phyloP scores from a whole-genome alignment of 306 rosid species.

The Canavalia gladiata region DNA sequence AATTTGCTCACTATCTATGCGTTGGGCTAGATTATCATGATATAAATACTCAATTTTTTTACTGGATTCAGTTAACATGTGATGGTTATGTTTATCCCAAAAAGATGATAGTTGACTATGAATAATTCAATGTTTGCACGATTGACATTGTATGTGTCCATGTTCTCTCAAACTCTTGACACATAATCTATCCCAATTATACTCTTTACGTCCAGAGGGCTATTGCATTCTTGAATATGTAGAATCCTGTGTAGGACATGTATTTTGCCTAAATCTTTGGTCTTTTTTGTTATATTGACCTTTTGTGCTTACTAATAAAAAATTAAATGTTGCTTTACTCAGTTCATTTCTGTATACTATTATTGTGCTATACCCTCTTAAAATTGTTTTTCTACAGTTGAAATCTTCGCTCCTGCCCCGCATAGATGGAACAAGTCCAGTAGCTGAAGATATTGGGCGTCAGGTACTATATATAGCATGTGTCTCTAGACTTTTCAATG shows the following conservation, averaged over 20 bases:
- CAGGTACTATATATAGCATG: constrained; percentile 60
- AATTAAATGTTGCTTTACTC: neutral
- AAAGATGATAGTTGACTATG: neutral
- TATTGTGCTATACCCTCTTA: neutral
- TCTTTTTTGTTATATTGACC: neutral
- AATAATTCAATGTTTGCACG: neutral
- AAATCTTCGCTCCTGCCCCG: constrained; percentile 90
- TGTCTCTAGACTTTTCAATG: neutral
- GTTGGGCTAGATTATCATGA: neutral
- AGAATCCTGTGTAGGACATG: neutral
- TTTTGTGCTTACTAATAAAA: neutral
- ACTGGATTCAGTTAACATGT: neutral
- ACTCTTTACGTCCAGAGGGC: neutral
- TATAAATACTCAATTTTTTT: neutral
- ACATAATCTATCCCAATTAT: neutral
- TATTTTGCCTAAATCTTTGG: neutral
- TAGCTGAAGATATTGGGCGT: constrained; percentile 96
- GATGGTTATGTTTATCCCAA: neutral
- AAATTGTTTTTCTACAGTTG: constrained; percentile 60
- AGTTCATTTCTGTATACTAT: neutral
- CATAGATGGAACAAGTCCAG: constrained; percentile 89
- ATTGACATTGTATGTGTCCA: neutral
- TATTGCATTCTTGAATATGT: neutral
- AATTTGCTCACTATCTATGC: neutral
- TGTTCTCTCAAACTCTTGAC: neutral